Evolutionary conservation across 768 basidiomycete species (phyloP).

Genomic region (Mycena olivaceomarginata): DNA sequence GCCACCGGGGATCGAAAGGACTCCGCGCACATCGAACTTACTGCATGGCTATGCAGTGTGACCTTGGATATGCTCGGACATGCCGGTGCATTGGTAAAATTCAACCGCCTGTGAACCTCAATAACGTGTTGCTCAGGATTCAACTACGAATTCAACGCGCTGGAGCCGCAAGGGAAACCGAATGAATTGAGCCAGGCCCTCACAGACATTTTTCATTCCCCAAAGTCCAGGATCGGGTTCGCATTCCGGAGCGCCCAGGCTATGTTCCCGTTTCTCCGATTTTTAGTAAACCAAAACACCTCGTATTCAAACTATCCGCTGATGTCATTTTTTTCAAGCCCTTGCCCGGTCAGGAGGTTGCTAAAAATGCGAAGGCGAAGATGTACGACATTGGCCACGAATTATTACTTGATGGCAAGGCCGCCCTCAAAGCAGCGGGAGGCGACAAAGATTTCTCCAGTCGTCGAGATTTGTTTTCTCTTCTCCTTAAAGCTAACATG

Average conservation of each 20-base stretch:
- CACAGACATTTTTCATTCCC: slow-evolving; percentile 49
- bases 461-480: slow-evolving; percentile 66
- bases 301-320: slow-evolving; percentile 5
- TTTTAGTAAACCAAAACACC: slow-evolving; percentile 47
- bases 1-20: slow-evolving; percentile 20
- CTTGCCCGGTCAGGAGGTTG: slow-evolving; percentile 35
- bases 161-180: slow-evolving; percentile 38
- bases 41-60: slow-evolving; percentile 57
- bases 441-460: slow-evolving; percentile 45
- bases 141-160: slow-evolving; percentile 20
- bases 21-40: slow-evolving; percentile 51
- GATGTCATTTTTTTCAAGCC: slow-evolving; percentile 16
- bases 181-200: slow-evolving; percentile 58
- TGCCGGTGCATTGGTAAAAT: slow-evolving; percentile 51
- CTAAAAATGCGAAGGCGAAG: slow-evolving; percentile 46
- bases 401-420: slow-evolving; percentile 63
- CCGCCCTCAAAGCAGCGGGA: slow-evolving; percentile 45
- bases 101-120: background rate
- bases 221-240: slow-evolving; percentile 7
- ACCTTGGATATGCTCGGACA: slow-evolving; percentile 66
- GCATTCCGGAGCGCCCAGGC: slow-evolving; percentile 46
- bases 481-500: slow-evolving; percentile 71
- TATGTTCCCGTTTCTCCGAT: slow-evolving; percentile 51
- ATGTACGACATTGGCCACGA: slow-evolving; percentile 62
- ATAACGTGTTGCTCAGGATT: slow-evolving; percentile 14